Evolutionary conservation across 2,329 filamentous ascomycete genomes (phyloP), one percentile per base, ranked within the genome.

Genomic region (Pyrenophora seminiperda): DNA sequence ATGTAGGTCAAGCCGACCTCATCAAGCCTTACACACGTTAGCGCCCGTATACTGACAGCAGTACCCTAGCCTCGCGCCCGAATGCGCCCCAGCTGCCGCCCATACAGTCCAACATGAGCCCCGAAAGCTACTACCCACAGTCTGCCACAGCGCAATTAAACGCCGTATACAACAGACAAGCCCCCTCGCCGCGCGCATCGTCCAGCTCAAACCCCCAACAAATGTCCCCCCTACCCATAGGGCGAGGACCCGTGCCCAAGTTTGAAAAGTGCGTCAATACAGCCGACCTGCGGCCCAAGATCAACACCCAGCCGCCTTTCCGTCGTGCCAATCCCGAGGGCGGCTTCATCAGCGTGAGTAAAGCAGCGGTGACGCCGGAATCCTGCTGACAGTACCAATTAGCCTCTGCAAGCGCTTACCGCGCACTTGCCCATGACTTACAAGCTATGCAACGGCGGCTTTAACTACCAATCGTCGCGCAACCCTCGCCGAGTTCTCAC

Each of bases 401-500:
- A 96, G 91, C 94, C 94, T 40, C 82, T 99, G 41, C 93, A 97
- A 87, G 93, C 94, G 39, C 81, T 99, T 54, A 99, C 94, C 1
- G 88, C 89, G 32, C 92, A 97, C 66, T 81, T 99, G 15, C 93
- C 94, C 13, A 88, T 92, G 4, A 97, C 94, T 2, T 99, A 99
- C 77, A 89, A 94, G 65, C 97, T 99, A 73, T 99, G 94, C 79
- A 99, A 99, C 72, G 92, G 92, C 3, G 87, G 84, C 66, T 99
- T 99, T 81, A 97, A 99, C 78, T 99, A 99, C 76, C 94, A 99
- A 73, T 97, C 94, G 13, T 97, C 94, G 45, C 85, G 94, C 60
- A 99, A 99, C 70, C 94, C 94, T 31, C 89, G 94, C 55, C 85
- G 94, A 73, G 94, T 99, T 41, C 81, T 99, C 61, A 99, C 94